These are phyloP conservation scores for Yamadazyma aaseri DNA, from an alignment of 1,139 yeast species.

Conservation along the genomic window DNA sequence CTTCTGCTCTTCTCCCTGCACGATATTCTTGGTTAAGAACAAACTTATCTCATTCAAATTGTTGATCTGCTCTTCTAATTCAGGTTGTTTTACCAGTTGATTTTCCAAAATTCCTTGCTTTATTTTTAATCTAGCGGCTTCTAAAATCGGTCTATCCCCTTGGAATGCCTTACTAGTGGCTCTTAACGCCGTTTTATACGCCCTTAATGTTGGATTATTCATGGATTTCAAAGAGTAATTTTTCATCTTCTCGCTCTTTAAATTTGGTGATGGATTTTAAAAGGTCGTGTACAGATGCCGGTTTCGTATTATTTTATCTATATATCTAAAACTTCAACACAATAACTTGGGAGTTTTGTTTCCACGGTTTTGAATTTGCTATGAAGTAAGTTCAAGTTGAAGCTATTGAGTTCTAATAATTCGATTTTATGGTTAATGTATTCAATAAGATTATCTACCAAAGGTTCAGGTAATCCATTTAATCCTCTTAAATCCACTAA, in stretches of 20 bases:
- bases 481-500: conserved; percentile 70
- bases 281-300: not conserved
- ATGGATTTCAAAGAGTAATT: conserved; percentile 1
- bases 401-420: conserved; percentile 49
- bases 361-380: conserved; percentile 35
- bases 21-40: conserved; percentile 71
- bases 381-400: conserved; percentile 55
- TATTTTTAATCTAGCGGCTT: conserved; percentile 66
- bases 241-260: not conserved
- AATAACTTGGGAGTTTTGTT: conserved; percentile 45
- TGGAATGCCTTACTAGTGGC: conserved; percentile 71
- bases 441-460: conserved; percentile 43
- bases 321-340: conserved; percentile 34
- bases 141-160: conserved; percentile 51
- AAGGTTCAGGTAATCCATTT: conserved; percentile 50
- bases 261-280: not conserved
- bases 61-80: conserved; percentile 51
- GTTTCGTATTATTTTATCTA: conserved; percentile 1
- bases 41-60: conserved; percentile 68
- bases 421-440: conserved; percentile 50
- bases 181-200: conserved; percentile 68
- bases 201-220: conserved; percentile 36
- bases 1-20: conserved; percentile 68
- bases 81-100: conserved; percentile 26
- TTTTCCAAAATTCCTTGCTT: conserved; percentile 55